These are phyloP conservation scores for Talaromyces stipitatus DNA, from an alignment of 495 filamentous ascomycete species.

Conservation along the genomic window DNA sequence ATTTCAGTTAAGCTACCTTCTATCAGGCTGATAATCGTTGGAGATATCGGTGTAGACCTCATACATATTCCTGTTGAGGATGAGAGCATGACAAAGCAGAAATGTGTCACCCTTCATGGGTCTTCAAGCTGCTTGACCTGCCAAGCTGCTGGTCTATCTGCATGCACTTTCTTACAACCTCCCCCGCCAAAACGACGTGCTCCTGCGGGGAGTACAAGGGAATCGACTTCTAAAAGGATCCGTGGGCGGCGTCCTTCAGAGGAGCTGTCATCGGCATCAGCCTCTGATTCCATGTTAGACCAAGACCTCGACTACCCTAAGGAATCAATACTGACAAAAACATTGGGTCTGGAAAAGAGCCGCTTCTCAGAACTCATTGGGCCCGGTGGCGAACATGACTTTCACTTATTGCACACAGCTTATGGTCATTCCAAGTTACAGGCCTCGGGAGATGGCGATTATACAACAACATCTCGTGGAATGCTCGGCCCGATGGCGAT, in stretches of 20 bases:
- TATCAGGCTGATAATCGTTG: not conserved
- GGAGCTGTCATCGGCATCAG: not conserved
- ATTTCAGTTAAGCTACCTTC: no score
- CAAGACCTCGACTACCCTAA: constrained; percentile 2
- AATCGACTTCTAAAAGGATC: not conserved
- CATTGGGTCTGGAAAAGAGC: constrained; percentile 16
- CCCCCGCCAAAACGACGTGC: constrained; percentile 35
- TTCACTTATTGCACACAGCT: constrained; percentile 10
- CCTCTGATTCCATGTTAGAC: not conserved
- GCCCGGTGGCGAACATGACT: constrained; percentile 16
- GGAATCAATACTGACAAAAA: constrained; percentile 9
- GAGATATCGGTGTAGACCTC: not conserved
- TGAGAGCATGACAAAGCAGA: constrained; percentile 48
- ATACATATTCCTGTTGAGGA: constrained; percentile 1
- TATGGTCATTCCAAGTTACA: not conserved
- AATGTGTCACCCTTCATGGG: constrained; percentile 67
- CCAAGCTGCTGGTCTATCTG: constrained; percentile 49
- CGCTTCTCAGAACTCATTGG: constrained; percentile 17
- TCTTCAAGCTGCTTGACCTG: constrained; percentile 56
- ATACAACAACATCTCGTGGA: not conserved
- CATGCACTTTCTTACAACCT: constrained; percentile 55
- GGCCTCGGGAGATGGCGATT: not conserved
- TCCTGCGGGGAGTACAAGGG: not conserved
- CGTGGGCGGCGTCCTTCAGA: not conserved
- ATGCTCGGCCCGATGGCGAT: not conserved